These are phyloP conservation scores for Clonostachys chloroleuca DNA, from an alignment of 2,329 filamentous ascomycete species.

Conservation along the genomic window DNA sequence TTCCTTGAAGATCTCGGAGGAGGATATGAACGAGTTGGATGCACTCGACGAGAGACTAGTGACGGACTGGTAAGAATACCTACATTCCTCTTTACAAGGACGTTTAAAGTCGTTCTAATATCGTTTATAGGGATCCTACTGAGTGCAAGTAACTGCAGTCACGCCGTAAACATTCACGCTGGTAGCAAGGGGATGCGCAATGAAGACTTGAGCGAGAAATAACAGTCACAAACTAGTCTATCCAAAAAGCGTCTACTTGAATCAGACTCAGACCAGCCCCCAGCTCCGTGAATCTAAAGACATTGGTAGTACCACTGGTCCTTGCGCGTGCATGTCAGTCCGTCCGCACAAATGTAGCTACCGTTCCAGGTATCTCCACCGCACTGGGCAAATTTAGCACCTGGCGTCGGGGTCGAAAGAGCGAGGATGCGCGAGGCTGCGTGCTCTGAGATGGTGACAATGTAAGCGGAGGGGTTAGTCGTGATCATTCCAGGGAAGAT, in stretches of 20 bases:
- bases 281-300: not conserved
- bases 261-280: too few species aligned
- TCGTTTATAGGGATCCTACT: too few species aligned
- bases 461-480: constrained; percentile 62
- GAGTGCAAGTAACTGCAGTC: too few species aligned
- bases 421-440: constrained; percentile 30
- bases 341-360: constrained; percentile 10
- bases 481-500: constrained; percentile 67
- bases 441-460: constrained; percentile 61
- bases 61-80: constrained; percentile 51
- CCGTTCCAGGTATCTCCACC: constrained; percentile 13
- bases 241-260: too few species aligned
- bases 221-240: too few species aligned
- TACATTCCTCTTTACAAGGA: too few species aligned
- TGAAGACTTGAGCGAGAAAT: too few species aligned
- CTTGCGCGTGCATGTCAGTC: constrained; percentile 7
- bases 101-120: too few species aligned
- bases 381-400: constrained; percentile 9
- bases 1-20: constrained; percentile 54
- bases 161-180: too few species aligned
- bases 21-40: constrained; percentile 61
- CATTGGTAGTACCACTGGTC: constrained; percentile 11
- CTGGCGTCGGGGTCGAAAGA: constrained; percentile 4
- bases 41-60: constrained; percentile 67
- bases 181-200: too few species aligned